These are phyloP conservation scores for Teunomyces kruisii DNA, from an alignment of 805 yeast genomes.

Conservation along the genomic window DNA sequence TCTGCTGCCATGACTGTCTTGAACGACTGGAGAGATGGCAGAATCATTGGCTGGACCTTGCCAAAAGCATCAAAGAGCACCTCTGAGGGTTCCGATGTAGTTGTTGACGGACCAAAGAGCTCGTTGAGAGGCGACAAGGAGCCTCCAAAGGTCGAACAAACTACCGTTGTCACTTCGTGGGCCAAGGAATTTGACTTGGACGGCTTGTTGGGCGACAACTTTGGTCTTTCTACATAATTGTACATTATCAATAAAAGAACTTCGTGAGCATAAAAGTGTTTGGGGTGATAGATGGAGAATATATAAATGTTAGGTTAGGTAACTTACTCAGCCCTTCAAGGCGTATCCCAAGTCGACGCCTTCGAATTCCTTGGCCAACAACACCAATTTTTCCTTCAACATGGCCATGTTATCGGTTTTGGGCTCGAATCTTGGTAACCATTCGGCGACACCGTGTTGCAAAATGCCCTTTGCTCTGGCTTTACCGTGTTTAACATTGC, in stretches of 20 bases:
- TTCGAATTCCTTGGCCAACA: slow-evolving; percentile 28
- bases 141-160: slow-evolving; percentile 57
- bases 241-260: not conserved
- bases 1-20: slow-evolving; percentile 81
- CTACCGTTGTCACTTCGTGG: slow-evolving; percentile 86
- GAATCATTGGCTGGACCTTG: slow-evolving; percentile 85
- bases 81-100: slow-evolving; percentile 17
- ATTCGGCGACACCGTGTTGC: slow-evolving; percentile 51
- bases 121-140: slow-evolving; percentile 42
- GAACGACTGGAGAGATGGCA: slow-evolving; percentile 97
- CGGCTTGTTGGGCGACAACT: slow-evolving; percentile 59
- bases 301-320: too few relatives aligned
- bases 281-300: too few relatives aligned
- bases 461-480: slow-evolving; percentile 50
- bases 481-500: slow-evolving; percentile 41
- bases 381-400: slow-evolving; percentile 28
- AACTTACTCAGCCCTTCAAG: slow-evolving; percentile 35
- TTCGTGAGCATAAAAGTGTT: not conserved
- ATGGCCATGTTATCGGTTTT: slow-evolving; percentile 25
- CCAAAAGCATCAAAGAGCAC: slow-evolving; percentile 58
- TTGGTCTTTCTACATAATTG: slow-evolving; percentile 27
- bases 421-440: slow-evolving; percentile 41
- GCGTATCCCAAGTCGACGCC: slow-evolving; percentile 37
- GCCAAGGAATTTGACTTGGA: slow-evolving; percentile 92
- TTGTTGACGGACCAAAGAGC: slow-evolving; percentile 35